Percentiles rank a stretch among this genome's conserved stretches.
Evolutionary conservation across 1,284 basidiomycete species (phyloP).

Genomic region (Trichosporon coremiiforme): DNA sequence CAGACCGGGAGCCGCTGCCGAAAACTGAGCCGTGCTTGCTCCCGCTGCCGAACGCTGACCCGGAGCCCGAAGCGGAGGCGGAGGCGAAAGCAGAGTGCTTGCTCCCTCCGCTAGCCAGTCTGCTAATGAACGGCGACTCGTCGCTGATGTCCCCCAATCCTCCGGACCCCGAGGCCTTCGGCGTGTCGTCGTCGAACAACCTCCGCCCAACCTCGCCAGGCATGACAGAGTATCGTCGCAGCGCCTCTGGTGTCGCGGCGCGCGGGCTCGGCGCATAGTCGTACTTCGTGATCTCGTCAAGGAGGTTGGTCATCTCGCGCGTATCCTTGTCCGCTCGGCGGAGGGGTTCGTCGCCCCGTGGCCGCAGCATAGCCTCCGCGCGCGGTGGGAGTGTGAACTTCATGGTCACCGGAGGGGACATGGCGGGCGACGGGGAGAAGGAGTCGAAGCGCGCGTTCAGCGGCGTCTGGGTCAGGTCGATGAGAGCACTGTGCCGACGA

Average conservation of each 20-base stretch:
- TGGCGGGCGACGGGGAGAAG: conserved; percentile 58
- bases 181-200: conserved; percentile 25
- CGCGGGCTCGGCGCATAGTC: conserved; percentile 39
- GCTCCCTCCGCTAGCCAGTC: not conserved
- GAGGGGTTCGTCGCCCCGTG: not conserved
- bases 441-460: conserved; percentile 56
- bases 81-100: not conserved
- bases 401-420: conserved; percentile 85
- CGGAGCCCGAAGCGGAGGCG: not conserved
- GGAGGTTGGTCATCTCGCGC: conserved; percentile 44
- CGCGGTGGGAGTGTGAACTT: conserved; percentile 74
- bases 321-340: not conserved
- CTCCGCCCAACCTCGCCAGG: conserved; percentile 31
- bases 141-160: not conserved
- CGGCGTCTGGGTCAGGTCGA: conserved; percentile 67
- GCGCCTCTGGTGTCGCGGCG: conserved; percentile 40
- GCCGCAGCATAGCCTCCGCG: conserved; percentile 56
- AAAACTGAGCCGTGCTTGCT: not conserved
- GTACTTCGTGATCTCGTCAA: conserved; percentile 43
- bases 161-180: not conserved
- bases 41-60: not conserved
- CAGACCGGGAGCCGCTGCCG: not conserved
- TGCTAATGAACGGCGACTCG: conserved; percentile 3
- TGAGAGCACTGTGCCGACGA: conserved; percentile 21
- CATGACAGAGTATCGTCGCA: conserved; percentile 46